These are phyloP conservation scores for Dactylellina cionopaga DNA, from an alignment of 2,329 filamentous ascomycete genomes.

Conservation along the genomic window DNA sequence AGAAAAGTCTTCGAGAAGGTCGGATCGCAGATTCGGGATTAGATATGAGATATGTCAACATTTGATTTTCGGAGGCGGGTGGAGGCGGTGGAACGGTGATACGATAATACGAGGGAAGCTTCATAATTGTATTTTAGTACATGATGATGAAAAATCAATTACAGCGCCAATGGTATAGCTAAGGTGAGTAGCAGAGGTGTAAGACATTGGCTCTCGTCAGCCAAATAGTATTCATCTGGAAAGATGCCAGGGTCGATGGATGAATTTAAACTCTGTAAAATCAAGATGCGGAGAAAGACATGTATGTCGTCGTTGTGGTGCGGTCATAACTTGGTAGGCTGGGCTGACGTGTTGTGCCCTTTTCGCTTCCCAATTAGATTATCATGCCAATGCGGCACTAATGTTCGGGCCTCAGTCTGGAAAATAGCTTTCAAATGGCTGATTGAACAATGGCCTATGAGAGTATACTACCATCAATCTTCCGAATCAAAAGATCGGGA, in stretches of 20 bases:
- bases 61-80: no score
- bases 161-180: background rate
- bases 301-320: background rate
- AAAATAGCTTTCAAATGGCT: no score
- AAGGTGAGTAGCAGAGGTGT: background rate
- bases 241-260: background rate
- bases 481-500: no score
- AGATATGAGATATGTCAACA: no score
- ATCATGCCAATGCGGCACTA: constrained; percentile 1
- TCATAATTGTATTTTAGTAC: no score
- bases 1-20: constrained; percentile 5
- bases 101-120: no score
- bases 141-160: background rate
- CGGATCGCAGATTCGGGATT: constrained; percentile 14
- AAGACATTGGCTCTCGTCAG: constrained; percentile 38
- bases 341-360: constrained; percentile 29
- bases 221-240: background rate
- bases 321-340: constrained; percentile 8
- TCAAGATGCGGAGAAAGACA: background rate
- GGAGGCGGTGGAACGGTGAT: no score
- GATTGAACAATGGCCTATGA: no score
- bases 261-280: background rate
- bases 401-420: background rate
- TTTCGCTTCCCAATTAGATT: no score
- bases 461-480: no score